A percentile compares a stretch with the other conserved stretches of the same genome.
Evolutionary conservation across 176 grass and related monocot species (phyloP).

Genomic region (Avena eriantha): DNA sequence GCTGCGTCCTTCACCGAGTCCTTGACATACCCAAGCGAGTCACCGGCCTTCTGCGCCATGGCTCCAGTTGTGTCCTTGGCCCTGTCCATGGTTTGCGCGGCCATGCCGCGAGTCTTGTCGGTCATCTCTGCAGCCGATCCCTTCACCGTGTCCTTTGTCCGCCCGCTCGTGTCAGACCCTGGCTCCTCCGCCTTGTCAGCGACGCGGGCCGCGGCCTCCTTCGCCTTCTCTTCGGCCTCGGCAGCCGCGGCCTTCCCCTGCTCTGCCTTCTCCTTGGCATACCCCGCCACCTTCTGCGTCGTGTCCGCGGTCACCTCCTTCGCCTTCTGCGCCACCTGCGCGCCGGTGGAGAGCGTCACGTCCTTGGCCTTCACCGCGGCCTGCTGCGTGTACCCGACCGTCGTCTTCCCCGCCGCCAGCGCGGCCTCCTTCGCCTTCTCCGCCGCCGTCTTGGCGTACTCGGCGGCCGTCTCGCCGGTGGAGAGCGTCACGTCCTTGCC

Average conservation of each 20-base stretch:
- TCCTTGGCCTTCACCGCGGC: slow-evolving; percentile 68
- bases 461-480: slow-evolving; percentile 44
- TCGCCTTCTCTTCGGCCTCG: slow-evolving; percentile 21
- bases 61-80: slow-evolving; percentile 2
- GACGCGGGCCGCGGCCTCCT: slow-evolving; percentile 38
- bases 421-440: slow-evolving; percentile 61
- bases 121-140: slow-evolving; percentile 1
- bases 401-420: slow-evolving; percentile 32
- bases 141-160: not conserved
- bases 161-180: not conserved
- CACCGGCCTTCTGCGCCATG: slow-evolving; percentile 48
- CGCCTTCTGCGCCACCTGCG: slow-evolving; percentile 53
- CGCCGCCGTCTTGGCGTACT: slow-evolving; percentile 50
- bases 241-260: slow-evolving; percentile 32
- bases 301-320: slow-evolving; percentile 55
- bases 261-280: slow-evolving; percentile 47
- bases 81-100: slow-evolving; percentile 2
- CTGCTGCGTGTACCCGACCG: slow-evolving; percentile 57
- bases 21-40: slow-evolving; percentile 33
- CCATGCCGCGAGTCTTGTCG: slow-evolving; percentile 45
- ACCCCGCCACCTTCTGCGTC: slow-evolving; percentile 41
- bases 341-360: slow-evolving; percentile 39
- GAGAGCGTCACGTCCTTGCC: slow-evolving; percentile 54
- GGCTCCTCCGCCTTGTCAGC: slow-evolving; percentile 46
- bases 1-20: slow-evolving; percentile 36